These are phyloP conservation scores for Epichloe sp. DNA, from an alignment of 2,329 filamentous ascomycete species.

Conservation along the genomic window DNA sequence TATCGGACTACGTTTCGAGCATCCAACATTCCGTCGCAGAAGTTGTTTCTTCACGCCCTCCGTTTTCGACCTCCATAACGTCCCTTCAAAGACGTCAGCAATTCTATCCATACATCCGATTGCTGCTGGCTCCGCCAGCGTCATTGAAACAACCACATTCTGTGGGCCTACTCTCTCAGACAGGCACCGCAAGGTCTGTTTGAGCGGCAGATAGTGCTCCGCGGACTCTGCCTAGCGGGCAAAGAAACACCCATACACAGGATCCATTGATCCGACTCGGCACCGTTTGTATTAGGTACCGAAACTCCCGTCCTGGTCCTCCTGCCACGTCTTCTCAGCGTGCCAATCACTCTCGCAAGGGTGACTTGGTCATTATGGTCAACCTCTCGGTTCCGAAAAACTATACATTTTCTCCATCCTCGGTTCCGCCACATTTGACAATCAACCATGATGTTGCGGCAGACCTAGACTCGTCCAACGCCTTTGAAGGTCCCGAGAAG, in stretches of 20 bases:
- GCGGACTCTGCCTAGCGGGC: constrained; percentile 42
- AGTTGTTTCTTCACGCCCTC: constrained; percentile 70
- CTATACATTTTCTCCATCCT: constrained; percentile 71
- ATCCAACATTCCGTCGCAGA: constrained; percentile 80
- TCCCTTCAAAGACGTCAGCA: constrained; percentile 51
- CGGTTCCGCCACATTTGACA: constrained; percentile 77
- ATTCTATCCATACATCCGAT: constrained; percentile 26
- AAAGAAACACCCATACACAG: constrained; percentile 9
- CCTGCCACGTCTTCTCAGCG: neutral
- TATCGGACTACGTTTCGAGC: constrained; percentile 62
- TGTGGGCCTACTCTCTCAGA: constrained; percentile 97
- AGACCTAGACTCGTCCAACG: constrained; percentile 87
- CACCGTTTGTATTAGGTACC: neutral
- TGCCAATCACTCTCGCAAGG: neutral
- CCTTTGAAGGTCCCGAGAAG: constrained; percentile 97
- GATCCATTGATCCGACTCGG: neutral
- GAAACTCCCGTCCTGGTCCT: neutral
- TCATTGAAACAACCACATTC: constrained; percentile 45
- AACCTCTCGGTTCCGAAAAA: constrained; percentile 65
- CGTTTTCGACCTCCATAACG: constrained; percentile 88
- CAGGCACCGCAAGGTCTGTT: constrained; percentile 91
- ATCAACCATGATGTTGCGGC: constrained; percentile 93
- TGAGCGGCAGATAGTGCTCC: constrained; percentile 97
- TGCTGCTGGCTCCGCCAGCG: constrained; percentile 87
- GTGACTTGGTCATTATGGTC: constrained; percentile 46